Percentiles rank a stretch among this genome's conserved stretches.
phyloP scores from a whole-genome alignment of 768 basidiomycete genomes.

The Boletus fagicola region DNA sequence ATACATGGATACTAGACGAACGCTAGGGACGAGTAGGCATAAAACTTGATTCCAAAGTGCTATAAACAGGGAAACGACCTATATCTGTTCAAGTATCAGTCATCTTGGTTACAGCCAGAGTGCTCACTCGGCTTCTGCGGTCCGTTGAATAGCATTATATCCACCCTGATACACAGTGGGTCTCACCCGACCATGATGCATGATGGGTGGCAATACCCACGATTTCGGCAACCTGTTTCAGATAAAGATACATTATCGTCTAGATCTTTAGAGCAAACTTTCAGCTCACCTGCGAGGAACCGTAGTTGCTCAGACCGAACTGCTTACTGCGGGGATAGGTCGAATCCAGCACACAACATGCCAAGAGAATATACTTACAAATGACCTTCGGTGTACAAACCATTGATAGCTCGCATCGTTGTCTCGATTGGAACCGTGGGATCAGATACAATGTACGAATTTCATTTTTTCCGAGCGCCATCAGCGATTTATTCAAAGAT shows the following conservation, averaged over 20 bases:
- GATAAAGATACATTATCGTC: background rate
- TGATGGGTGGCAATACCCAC: slow-evolving; percentile 41
- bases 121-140: slow-evolving; percentile 35
- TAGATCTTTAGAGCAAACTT: background rate
- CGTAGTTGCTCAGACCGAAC: slow-evolving; percentile 18
- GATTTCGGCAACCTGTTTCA: slow-evolving; percentile 43
- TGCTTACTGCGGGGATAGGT: slow-evolving; percentile 4
- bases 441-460: slow-evolving; percentile 41
- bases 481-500: slow-evolving; percentile 14
- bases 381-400: slow-evolving; percentile 49
- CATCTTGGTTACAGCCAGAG: background rate
- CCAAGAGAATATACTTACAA: slow-evolving; percentile 36
- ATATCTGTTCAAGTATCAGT: background rate
- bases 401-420: slow-evolving; percentile 45
- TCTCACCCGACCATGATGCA: slow-evolving; percentile 45
- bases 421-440: slow-evolving; percentile 44
- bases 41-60: slow-evolving; percentile 41
- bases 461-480: slow-evolving; percentile 11
- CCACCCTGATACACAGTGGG: slow-evolving; percentile 49
- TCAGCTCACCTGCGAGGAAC: slow-evolving; percentile 35
- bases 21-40: slow-evolving; percentile 22
- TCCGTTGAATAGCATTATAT: slow-evolving; percentile 46
- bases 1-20: background rate
- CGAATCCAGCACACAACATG: background rate
- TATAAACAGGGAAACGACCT: slow-evolving; percentile 42